A percentile compares a stretch with the other conserved stretches of the same genome.
Conservation (phyloP, 257 asterid species). For the Solanum corneliomulleri region DNA sequence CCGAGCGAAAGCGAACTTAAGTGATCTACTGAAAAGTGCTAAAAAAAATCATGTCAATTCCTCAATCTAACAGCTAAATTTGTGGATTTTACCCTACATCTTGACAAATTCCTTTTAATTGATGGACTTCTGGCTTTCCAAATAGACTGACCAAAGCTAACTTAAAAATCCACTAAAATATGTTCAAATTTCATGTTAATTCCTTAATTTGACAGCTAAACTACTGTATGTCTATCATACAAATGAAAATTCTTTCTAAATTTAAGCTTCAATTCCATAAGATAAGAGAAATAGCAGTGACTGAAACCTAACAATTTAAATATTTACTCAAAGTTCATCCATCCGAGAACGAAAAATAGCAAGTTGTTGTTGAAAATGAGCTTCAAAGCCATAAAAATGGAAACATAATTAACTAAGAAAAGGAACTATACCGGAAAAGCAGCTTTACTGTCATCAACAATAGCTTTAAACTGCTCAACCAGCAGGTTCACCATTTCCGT, state of each 20-base stretch:
- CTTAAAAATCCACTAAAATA: background rate
- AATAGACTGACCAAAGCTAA: background rate
- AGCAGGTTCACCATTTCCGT: constrained; percentile 71
- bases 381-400: background rate
- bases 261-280: background rate
- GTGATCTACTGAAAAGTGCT: background rate
- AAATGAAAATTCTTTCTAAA: background rate
- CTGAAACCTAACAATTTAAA: background rate
- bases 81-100: background rate
- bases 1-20: background rate
- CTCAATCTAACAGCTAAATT: background rate
- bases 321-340: background rate
- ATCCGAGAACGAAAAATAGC: background rate
- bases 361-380: background rate
- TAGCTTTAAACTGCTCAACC: constrained; percentile 56
- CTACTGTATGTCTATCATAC: background rate
- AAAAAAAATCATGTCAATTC: background rate
- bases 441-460: constrained; percentile 70
- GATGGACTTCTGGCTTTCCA: background rate
- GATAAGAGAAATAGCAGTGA: background rate
- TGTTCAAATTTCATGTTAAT: background rate
- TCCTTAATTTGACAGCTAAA: background rate
- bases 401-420: background rate
- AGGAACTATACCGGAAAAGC: constrained; percentile 56
- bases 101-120: background rate